Base-by-base conservation (phyloP, 2,329 filamentous ascomycete genomes). In the Neofusicoccum umdonicola region DNA sequence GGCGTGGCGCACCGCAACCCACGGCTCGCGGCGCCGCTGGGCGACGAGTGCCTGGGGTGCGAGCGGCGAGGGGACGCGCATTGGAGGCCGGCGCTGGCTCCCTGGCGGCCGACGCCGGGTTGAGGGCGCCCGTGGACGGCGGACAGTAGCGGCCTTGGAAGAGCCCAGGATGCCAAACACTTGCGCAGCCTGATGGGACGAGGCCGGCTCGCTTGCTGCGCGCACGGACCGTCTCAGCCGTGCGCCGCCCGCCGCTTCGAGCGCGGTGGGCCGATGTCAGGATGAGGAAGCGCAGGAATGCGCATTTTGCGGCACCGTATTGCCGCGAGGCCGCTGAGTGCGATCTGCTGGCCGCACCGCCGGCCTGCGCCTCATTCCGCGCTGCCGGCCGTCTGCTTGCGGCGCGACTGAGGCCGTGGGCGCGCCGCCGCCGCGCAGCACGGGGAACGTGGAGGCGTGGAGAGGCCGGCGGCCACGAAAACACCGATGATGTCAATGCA, bases 201-300 rank as follows among this genome's bases (percentile, higher is more conserved):
- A 62, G 58, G 51, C 58, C 58, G 58, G 58, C 58, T 62, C 58
- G 58, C 58, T 62, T 51, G 45, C 41, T 45, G 41, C n/a, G 37
- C 11, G 54, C 54, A 58, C 54, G 27, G 54, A 58, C 54, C 9
- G 34, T 58, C 54, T 22, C 54, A 58, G 54, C 56, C 56, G 56
- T 47, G 56, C 56, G 56, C 56, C 56, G 54, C 56, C 27, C 56
- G 56, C 56, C 56, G 56, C 56, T 60, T 60, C 31, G 56, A 60
- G 56, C 17, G 42, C 31, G 56, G 56, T 60, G 56, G 56, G 56
- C 56, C 56, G 56, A 60, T 58, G 56, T 58, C 37, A 47, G 56
- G 56, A 58, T 47, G 41, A 60, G 56, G 47, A 47, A 45, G 56
- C n/a, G 31, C 41, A 60, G 56, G 56, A 60, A 60, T 60, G 56